Conservation (phyloP, 2,329 filamentous ascomycete species). For the Thelonectria rubi region DNA sequence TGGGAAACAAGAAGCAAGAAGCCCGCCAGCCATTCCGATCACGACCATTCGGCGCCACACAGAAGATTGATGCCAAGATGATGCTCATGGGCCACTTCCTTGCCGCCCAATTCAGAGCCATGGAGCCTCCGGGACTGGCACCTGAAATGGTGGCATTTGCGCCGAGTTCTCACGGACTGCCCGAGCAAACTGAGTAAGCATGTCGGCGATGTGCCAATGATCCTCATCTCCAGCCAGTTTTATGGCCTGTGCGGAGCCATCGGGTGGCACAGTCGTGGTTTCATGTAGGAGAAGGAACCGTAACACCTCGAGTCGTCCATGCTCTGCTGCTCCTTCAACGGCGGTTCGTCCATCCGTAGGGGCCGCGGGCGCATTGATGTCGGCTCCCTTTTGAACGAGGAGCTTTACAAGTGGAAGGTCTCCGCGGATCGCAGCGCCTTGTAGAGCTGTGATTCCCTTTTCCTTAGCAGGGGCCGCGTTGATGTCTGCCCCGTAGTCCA, state of each 20-base stretch:
- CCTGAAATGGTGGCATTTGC: neutral
- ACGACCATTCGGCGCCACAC: no score
- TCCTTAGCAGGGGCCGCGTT: conserved; percentile 7
- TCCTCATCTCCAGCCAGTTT: conserved; percentile 3
- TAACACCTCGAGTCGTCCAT: conserved; percentile 21
- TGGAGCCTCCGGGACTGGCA: neutral
- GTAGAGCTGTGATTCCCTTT: conserved; percentile 13
- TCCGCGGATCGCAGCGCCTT: conserved; percentile 4
- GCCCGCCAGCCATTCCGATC: no score
- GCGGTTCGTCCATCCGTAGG: conserved; percentile 3
- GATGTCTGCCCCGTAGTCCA: neutral
- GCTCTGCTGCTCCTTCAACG: conserved; percentile 20
- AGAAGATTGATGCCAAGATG: no score
- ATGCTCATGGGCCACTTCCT: no score
- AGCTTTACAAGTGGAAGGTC: conserved; percentile 1
- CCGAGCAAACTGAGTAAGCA: neutral
- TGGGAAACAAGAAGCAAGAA: no score
- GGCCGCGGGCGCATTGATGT: conserved; percentile 2
- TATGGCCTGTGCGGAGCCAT: conserved; percentile 6
- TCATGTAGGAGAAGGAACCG: conserved; percentile 5
- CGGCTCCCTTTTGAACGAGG: neutral
- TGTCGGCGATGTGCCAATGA: conserved; percentile 3
- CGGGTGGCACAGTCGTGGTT: neutral
- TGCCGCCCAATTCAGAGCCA: neutral
- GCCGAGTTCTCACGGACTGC: neutral